These are phyloP conservation scores for Physcomitrellopsis africana DNA, from an alignment of 225 moss, liverwort and hornwort species.

Conservation along the genomic window DNA sequence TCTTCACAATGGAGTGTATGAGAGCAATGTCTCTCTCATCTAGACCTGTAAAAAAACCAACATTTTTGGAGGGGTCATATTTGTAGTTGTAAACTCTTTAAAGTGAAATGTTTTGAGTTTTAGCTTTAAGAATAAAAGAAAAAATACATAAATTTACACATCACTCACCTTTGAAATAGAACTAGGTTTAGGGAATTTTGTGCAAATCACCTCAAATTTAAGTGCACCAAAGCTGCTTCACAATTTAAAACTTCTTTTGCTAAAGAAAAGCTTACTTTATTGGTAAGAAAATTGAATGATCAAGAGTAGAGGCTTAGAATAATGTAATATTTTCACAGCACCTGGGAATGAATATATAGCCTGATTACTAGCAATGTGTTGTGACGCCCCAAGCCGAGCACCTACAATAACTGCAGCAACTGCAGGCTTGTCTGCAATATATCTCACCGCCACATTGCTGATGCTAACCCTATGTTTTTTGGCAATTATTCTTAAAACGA, in stretches of 20 bases:
- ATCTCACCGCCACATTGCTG: slow-evolving; percentile 61
- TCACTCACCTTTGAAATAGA: no score
- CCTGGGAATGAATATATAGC: slow-evolving; percentile 60
- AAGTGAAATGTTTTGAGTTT: background rate
- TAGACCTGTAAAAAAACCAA: slow-evolving; percentile 42
- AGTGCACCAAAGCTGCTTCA: no score
- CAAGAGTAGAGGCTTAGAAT: background rate
- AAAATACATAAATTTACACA: no score
- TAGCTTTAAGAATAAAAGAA: background rate
- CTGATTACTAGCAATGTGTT: slow-evolving; percentile 64
- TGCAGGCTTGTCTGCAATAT: slow-evolving; percentile 61
- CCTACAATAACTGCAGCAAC: slow-evolving; percentile 66
- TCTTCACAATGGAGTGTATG: slow-evolving; percentile 54
- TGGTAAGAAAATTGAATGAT: background rate
- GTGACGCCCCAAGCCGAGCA: slow-evolving; percentile 59
- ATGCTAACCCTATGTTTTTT: slow-evolving; percentile 58
- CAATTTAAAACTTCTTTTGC: no score
- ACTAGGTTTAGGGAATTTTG: no score
- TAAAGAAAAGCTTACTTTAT: background rate
- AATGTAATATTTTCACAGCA: background rate
- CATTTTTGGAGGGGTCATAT: background rate
- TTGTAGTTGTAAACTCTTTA: background rate
- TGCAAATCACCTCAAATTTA: no score
- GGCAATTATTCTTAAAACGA: slow-evolving; percentile 54
- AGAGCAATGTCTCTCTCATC: slow-evolving; percentile 54